Percentiles rank a stretch among this genome's conserved stretches.
These are phyloP conservation scores for Aspergillus sp. DNA, from an alignment of 2,329 filamentous ascomycete species.

Conservation along the genomic window DNA sequence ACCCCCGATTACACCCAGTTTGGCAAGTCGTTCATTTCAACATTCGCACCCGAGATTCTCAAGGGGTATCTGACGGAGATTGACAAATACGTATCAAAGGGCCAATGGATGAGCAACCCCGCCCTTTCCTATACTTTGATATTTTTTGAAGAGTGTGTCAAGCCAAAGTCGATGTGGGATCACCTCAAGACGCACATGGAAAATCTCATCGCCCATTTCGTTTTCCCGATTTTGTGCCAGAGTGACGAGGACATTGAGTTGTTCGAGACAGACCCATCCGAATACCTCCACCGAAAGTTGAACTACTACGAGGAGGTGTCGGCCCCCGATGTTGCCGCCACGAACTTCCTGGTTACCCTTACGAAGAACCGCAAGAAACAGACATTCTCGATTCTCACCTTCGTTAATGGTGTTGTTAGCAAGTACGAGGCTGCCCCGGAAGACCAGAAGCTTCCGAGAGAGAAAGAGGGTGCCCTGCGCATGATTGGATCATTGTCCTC, in stretches of 20 bases:
- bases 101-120: slow-evolving; percentile 89
- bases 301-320: slow-evolving; percentile 98
- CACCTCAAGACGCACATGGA: slow-evolving; percentile 91
- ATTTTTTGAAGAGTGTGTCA: slow-evolving; percentile 95
- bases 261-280: slow-evolving; percentile 90
- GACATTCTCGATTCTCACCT: slow-evolving; percentile 90
- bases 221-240: slow-evolving; percentile 94
- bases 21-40: slow-evolving; percentile 85
- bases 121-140: slow-evolving; percentile 91
- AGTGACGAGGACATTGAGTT: slow-evolving; percentile 89
- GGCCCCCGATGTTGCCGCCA: slow-evolving; percentile 90
- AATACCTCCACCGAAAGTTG: slow-evolving; percentile 94
- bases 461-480: slow-evolving; percentile 92
- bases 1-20: slow-evolving; percentile 76
- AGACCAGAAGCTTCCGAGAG: slow-evolving; percentile 86
- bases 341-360: slow-evolving; percentile 91
- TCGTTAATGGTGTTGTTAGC: slow-evolving; percentile 93
- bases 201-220: slow-evolving; percentile 86
- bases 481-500: slow-evolving; percentile 96
- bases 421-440: slow-evolving; percentile 83
- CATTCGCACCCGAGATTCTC: slow-evolving; percentile 92
- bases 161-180: slow-evolving; percentile 95
- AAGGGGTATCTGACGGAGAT: slow-evolving; percentile 93
- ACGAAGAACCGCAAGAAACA: slow-evolving; percentile 95
- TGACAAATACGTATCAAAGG: slow-evolving; percentile 96